These are phyloP conservation scores for Silene latifolia DNA, from an alignment of 148 eudicot genomes.

Conservation along the genomic window DNA sequence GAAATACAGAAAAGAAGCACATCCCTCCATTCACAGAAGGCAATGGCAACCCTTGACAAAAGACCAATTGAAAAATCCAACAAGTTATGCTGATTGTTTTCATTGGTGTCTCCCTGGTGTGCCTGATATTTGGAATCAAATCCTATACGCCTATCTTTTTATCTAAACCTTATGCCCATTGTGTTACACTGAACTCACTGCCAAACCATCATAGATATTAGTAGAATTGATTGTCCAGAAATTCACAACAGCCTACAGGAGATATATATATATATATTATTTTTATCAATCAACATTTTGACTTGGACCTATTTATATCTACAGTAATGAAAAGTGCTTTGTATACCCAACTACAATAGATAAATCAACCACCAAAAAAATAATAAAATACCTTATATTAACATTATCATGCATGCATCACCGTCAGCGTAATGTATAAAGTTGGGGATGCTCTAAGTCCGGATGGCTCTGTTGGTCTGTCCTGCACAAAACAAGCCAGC, in stretches of 20 bases:
- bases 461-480: background rate
- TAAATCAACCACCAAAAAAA: background rate
- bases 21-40: constrained; percentile 35
- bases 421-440: background rate
- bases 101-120: constrained; percentile 83
- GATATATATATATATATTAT: background rate
- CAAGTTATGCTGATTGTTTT: constrained; percentile 42
- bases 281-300: background rate
- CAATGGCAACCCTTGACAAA: constrained; percentile 26
- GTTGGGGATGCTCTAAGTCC: background rate
- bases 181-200: background rate
- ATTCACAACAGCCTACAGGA: background rate
- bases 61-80: constrained; percentile 37
- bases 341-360: background rate
- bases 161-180: no score
- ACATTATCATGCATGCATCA: constrained; percentile 6
- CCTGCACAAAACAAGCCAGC: background rate
- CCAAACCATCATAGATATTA: no score
- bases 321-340: background rate
- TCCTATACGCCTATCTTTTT: constrained; percentile 35
- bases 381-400: constrained; percentile 5
- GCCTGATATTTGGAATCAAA: constrained; percentile 70
- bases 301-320: no score
- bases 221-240: no score
- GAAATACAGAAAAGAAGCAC: constrained; percentile 71